Base-by-base conservation (phyloP, 495 filamentous ascomycete genomes). In the Niebla homalea region DNA sequence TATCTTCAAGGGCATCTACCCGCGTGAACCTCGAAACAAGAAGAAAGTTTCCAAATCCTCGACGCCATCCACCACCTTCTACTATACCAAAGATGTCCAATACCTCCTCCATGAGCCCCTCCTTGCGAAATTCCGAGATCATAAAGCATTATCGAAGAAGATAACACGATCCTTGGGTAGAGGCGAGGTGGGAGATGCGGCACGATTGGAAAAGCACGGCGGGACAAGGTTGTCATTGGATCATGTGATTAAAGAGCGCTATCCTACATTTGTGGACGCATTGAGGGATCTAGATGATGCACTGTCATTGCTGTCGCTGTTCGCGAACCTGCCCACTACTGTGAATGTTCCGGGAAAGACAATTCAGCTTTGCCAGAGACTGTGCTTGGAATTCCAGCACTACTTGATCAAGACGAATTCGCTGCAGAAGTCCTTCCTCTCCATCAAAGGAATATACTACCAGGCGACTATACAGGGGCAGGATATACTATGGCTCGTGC, bases 361-460 rank as follows among this genome's bases (percentile, higher is more conserved):
- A 55, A 87, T 97, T 61, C 82, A 85, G 23, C 81, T 86, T 56
- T 98, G 92, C 72, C 87, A 97, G 67, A 76, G 86, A 25, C 71
- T 98, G 20, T 87, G 82, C 62, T 80, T 86, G 60, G 92, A 98
- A 68, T 98, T 96, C 71, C 79, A 96, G 64, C 93, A 97, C 72
- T 97, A 94, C 68, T 74, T 98, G 48, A 98, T 98, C 63, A 74
- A 78, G 40, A 86, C 89, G 19, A 81, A 94, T 67, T 86, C 84
- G 43, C 72, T 98, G 49, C 83, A 87, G 59, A 96, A 94, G 68
- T 93, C 87, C 5, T 98, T 98, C 70, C 73, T 98, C 46, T 94
- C 87, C 1, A 97, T 98, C 67, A 98, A 97, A 73, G 92, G 92
- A 61, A 96, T 98, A 60, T 98, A 98, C 69, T 98, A 97, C 68